Conservation (phyloP, 192 early-diverging fungal species). For the Linnemannia exigua region DNA sequence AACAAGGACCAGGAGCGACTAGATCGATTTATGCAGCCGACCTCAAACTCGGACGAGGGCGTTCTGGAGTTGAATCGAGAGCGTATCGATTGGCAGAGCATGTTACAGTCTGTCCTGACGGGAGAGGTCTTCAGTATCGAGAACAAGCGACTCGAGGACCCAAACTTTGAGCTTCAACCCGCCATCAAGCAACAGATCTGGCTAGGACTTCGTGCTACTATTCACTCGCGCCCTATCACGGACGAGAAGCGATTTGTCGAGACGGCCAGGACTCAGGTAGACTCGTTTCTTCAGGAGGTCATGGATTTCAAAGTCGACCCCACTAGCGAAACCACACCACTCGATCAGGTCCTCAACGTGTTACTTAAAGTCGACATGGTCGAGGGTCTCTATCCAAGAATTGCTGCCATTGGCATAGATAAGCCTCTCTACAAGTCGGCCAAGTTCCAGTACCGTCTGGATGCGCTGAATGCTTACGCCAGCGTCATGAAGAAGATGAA, state of each 20-base stretch:
- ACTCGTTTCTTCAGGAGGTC: constrained; percentile 69
- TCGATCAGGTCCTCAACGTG: constrained; percentile 76
- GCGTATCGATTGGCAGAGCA: constrained; percentile 88
- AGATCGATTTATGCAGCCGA: constrained; percentile 53
- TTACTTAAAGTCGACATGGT: constrained; percentile 84
- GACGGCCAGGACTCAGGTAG: constrained; percentile 72
- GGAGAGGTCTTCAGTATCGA: constrained; percentile 90
- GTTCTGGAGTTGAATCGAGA: constrained; percentile 62
- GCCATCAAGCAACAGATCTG: constrained; percentile 74
- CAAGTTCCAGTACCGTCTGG: constrained; percentile 77
- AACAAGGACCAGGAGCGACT: constrained; percentile 54
- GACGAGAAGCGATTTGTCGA: constrained; percentile 80
- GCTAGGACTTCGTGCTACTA: constrained; percentile 77
- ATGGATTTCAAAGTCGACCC: constrained; percentile 70
- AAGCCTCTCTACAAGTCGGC: constrained; percentile 78
- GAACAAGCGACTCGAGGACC: constrained; percentile 75
- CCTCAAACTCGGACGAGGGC: constrained; percentile 48
- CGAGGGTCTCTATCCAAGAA: constrained; percentile 84
- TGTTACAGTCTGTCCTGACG: constrained; percentile 84
- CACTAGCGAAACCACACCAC: constrained; percentile 44
- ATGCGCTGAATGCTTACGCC: constrained; percentile 84
- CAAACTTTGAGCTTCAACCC: constrained; percentile 46
- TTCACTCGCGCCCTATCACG: constrained; percentile 70
- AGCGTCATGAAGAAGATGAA: constrained; percentile 79
- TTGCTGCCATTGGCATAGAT: constrained; percentile 65